Evolutionary conservation across 2,329 filamentous ascomycete genomes (phyloP).

Genomic region (Xylariales sp.): DNA sequence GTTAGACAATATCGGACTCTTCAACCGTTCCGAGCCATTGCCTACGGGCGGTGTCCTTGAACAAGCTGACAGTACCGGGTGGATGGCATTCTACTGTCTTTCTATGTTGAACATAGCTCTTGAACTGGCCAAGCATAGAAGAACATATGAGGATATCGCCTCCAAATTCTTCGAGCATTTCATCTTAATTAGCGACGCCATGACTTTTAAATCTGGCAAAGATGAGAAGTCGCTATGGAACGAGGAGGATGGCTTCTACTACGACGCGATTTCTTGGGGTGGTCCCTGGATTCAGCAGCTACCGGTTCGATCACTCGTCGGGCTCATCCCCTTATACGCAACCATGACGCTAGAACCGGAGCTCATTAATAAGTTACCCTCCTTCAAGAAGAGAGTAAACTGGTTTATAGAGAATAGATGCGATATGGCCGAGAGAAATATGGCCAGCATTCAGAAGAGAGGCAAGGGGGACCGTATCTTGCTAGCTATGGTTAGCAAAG

Average conservation of each 20-base stretch:
- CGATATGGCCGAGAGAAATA: conserved; percentile 91
- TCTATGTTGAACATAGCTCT: conserved; percentile 97
- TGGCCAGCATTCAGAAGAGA: conserved; percentile 90
- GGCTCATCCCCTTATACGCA: conserved; percentile 91
- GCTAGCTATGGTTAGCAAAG: conserved; percentile 90
- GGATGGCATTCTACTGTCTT: conserved; percentile 98
- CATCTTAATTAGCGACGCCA: conserved; percentile 96
- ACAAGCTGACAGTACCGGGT: conserved; percentile 96
- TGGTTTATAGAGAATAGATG: conserved; percentile 93
- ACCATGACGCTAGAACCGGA: conserved; percentile 94
- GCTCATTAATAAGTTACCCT: conserved; percentile 88
- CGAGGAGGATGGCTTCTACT: conserved; percentile 96
- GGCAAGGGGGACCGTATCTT: conserved; percentile 91
- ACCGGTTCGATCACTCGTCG: conserved; percentile 90
- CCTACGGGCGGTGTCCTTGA: conserved; percentile 94
- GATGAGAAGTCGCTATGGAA: conserved; percentile 93
- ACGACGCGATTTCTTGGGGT: conserved; percentile 96
- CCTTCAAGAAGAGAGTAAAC: conserved; percentile 90
- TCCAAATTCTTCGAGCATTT: conserved; percentile 99
- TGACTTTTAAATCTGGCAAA: conserved; percentile 82
- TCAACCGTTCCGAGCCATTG: conserved; percentile 95
- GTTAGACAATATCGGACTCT: conserved; percentile 95
- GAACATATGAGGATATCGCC: conserved; percentile 95
- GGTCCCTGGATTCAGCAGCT: conserved; percentile 94
- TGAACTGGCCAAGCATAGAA: conserved; percentile 92